Conservation (phyloP, 2,329 filamentous ascomycete genomes). For the Phialophora tarda region DNA sequence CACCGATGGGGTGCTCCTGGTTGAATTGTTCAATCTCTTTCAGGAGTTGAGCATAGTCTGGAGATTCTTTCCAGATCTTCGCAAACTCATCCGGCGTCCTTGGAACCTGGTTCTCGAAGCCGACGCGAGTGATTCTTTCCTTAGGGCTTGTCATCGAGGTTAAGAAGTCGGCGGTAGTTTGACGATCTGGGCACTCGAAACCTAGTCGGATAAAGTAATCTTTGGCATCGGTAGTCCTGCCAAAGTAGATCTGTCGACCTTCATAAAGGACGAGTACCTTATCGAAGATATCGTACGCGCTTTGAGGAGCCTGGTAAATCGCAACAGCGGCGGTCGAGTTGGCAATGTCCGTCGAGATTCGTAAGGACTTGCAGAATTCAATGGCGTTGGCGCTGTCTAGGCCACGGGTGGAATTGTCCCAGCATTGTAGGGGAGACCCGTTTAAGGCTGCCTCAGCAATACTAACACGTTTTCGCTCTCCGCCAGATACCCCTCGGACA, state of each 20-base stretch:
- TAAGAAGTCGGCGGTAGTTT: conserved; percentile 74
- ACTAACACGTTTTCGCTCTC: conserved; percentile 65
- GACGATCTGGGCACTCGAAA: conserved; percentile 70
- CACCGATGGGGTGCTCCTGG: conserved; percentile 50
- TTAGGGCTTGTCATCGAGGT: conserved; percentile 71
- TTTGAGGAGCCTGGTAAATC: conserved; percentile 62
- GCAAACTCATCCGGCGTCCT: conserved; percentile 74
- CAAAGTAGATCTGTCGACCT: conserved; percentile 79
- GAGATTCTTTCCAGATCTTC: conserved; percentile 60
- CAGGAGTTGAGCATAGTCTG: conserved; percentile 51
- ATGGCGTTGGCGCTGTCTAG: conserved; percentile 64
- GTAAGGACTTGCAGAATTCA: conserved; percentile 62
- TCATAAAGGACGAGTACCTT: conserved; percentile 77
- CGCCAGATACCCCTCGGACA: conserved; percentile 67
- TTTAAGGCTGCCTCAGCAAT: conserved; percentile 61
- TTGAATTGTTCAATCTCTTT: conserved; percentile 54
- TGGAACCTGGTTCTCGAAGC: conserved; percentile 68
- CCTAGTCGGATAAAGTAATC: conserved; percentile 72
- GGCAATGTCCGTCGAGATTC: conserved; percentile 56
- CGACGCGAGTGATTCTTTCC: conserved; percentile 63
- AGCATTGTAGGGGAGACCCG: conserved; percentile 51
- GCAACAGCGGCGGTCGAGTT: conserved; percentile 61
- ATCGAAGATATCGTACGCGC: conserved; percentile 69
- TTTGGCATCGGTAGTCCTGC: conserved; percentile 65
- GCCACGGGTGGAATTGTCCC: conserved; percentile 59